phyloP scores from a whole-genome alignment of 208 protist genomes.

The Crithidia mellificae region DNA sequence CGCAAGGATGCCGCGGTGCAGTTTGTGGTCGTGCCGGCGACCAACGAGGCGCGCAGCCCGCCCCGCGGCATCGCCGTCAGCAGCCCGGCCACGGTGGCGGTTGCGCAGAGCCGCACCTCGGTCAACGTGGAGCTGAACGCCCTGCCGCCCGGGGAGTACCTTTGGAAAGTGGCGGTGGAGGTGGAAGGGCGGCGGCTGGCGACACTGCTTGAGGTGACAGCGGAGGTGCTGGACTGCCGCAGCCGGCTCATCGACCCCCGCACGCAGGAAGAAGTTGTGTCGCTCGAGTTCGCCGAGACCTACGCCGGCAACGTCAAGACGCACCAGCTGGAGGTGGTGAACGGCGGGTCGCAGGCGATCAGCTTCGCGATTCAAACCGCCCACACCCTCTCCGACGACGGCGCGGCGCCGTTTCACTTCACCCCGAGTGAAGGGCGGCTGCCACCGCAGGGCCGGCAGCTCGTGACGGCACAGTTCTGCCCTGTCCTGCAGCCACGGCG shows the following conservation, averaged over 20 bases:
- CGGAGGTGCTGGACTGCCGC: constrained; percentile 79
- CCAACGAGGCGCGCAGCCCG: neutral
- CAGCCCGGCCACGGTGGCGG: constrained; percentile 23
- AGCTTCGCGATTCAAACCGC: constrained; percentile 84
- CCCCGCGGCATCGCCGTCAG: constrained; percentile 26
- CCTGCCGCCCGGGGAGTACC: constrained; percentile 45
- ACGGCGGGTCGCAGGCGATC: constrained; percentile 70
- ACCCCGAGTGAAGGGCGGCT: constrained; percentile 75
- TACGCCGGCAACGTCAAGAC: constrained; percentile 62
- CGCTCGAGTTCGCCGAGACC: constrained; percentile 64
- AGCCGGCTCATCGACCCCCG: constrained; percentile 62
- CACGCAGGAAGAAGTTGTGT: constrained; percentile 57
- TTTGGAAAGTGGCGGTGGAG: constrained; percentile 43
- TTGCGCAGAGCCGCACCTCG: constrained; percentile 42
- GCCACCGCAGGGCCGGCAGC: constrained; percentile 44
- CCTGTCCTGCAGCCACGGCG: constrained; percentile 51
- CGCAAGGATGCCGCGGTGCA: constrained; percentile 57
- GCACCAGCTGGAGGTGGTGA: constrained; percentile 63
- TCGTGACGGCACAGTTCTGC: constrained; percentile 71
- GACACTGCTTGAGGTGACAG: constrained; percentile 44
- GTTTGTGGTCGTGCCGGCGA: constrained; percentile 17
- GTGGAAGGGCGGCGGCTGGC: constrained; percentile 49
- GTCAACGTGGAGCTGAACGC: constrained; percentile 65
- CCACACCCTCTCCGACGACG: constrained; percentile 46
- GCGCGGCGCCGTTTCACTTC: constrained; percentile 71